These are phyloP conservation scores for Lippia alba DNA, from an alignment of 305 asterid genomes.

Conservation along the genomic window DNA sequence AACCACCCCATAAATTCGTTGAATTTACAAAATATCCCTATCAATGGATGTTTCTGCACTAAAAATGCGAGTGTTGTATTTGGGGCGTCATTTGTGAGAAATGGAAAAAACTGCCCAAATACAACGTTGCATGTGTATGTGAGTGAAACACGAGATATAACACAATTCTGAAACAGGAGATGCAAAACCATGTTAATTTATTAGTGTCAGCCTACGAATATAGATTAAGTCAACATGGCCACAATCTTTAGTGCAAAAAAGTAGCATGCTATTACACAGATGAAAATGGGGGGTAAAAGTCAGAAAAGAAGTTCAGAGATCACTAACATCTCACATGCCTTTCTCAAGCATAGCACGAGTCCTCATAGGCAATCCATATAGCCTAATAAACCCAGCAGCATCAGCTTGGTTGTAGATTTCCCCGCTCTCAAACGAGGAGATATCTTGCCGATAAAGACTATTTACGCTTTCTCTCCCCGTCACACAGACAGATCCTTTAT, in stretches of 20 bases:
- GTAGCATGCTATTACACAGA: neutral
- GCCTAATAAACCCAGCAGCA: slow-evolving; percentile 95
- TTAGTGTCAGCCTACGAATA: neutral
- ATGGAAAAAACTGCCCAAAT: too few relatives aligned
- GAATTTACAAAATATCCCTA: too few relatives aligned
- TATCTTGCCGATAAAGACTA: slow-evolving; percentile 85
- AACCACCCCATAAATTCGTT: too few relatives aligned
- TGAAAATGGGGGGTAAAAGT: neutral
- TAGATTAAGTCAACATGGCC: neutral
- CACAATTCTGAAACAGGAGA: too few relatives aligned
- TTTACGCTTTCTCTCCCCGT: slow-evolving; percentile 73
- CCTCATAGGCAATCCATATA: slow-evolving; percentile 88
- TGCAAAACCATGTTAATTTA: neutral
- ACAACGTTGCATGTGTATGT: too few relatives aligned
- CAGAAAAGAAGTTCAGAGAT: neutral
- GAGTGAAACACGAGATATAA: too few relatives aligned
- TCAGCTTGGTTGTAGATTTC: slow-evolving; percentile 89
- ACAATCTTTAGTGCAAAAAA: neutral
- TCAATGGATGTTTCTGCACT: too few relatives aligned
- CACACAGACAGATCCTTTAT: slow-evolving; percentile 74
- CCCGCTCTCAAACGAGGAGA: slow-evolving; percentile 96
- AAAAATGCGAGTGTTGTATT: too few relatives aligned
- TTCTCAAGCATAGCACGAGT: slow-evolving; percentile 95
- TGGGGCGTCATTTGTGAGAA: too few relatives aligned
- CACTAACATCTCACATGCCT: slow-evolving; percentile 40